Base-by-base conservation (phyloP, 2,329 filamentous ascomycete genomes). In the Fusarium redolens region DNA sequence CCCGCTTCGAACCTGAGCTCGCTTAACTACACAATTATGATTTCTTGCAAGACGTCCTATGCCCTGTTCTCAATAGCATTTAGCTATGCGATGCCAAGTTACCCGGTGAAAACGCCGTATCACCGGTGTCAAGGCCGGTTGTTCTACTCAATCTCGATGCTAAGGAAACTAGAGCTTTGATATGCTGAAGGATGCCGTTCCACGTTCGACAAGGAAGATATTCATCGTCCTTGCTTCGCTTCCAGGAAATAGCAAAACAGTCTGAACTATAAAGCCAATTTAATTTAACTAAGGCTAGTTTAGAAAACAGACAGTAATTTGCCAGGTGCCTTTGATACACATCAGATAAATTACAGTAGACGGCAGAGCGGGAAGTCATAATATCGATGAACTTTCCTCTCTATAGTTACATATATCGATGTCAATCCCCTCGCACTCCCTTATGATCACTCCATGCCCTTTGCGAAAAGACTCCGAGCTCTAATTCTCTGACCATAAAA, bases 401-500 rank as follows among this genome's bases (percentile, higher is more conserved):
- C 7, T n/a, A 7, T 14, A 14, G 38, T 20, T n/a, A n/a, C 38
- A 40, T 40, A n/a, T 40, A 7, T 13, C 20, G 12, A n/a, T 12
- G 7, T 13, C 7, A n/a, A 40, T 40, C 7, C 38, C 18, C 15
- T 13, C 18, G 18, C 7, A n/a, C 20, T n/a, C 1, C 20, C 7
- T 25, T 25, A 43, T 1, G 3, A 10, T 50, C 7, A 50, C n/a
- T 33, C 30, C 8, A 33, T 51, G 1, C 8, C 30, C 4, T 69
- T 69, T 1, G 91, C 91, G 75, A 93, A 88, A 63, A 88, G 90
- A 73, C 90, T 92, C 67, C 88, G 85, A 7, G 86, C 86, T 28
- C 91, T 83, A 61, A 93, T 92, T 64, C 76, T 85, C 17, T 88
- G 86, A 0, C 92, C 91, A 71, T 88, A 92, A 52, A 92, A 87